Percentiles rank a stretch among this genome's conserved stretches.
These are phyloP conservation scores for Trichoderma sp. DNA, from an alignment of 2,329 filamentous ascomycete genomes.

Conservation along the genomic window DNA sequence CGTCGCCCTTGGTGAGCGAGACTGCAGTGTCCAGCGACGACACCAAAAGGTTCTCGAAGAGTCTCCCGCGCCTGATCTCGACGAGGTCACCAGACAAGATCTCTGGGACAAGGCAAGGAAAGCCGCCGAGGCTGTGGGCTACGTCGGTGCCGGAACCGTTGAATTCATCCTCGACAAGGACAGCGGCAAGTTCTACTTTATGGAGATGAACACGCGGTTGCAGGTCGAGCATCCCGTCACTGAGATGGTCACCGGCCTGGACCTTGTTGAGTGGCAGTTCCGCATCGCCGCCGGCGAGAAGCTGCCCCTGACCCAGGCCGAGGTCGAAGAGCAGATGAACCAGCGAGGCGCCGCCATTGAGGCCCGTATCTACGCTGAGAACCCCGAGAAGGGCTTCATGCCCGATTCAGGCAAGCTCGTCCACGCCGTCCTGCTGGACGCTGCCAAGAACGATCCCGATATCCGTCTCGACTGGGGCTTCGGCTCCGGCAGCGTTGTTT, in stretches of 20 bases:
- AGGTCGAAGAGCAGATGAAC: slow-evolving; percentile 74
- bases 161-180: slow-evolving; percentile 89
- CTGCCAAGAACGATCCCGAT: slow-evolving; percentile 62
- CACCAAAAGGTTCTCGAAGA: slow-evolving; percentile 94
- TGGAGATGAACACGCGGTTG: slow-evolving; percentile 83
- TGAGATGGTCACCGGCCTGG: slow-evolving; percentile 66
- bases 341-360: slow-evolving; percentile 86
- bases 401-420: slow-evolving; percentile 89
- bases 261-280: slow-evolving; percentile 95
- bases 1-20: slow-evolving; percentile 82
- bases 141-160: slow-evolving; percentile 86
- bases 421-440: slow-evolving; percentile 73
- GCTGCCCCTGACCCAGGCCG: slow-evolving; percentile 56
- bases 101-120: slow-evolving; percentile 67
- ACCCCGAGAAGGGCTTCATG: slow-evolving; percentile 87
- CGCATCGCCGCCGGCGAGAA: slow-evolving; percentile 64
- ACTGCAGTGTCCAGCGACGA: slow-evolving; percentile 82
- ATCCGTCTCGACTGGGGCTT: slow-evolving; percentile 94
- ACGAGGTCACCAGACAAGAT: slow-evolving; percentile 58
- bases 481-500: slow-evolving; percentile 85
- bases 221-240: slow-evolving; percentile 97
- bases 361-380: slow-evolving; percentile 95
- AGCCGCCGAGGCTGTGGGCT: slow-evolving; percentile 73
- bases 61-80: slow-evolving; percentile 72
- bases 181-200: slow-evolving; percentile 77